These are phyloP conservation scores for Apophysomyces elegans DNA, from an alignment of 371 early-diverging fungal genomes.

Conservation along the genomic window DNA sequence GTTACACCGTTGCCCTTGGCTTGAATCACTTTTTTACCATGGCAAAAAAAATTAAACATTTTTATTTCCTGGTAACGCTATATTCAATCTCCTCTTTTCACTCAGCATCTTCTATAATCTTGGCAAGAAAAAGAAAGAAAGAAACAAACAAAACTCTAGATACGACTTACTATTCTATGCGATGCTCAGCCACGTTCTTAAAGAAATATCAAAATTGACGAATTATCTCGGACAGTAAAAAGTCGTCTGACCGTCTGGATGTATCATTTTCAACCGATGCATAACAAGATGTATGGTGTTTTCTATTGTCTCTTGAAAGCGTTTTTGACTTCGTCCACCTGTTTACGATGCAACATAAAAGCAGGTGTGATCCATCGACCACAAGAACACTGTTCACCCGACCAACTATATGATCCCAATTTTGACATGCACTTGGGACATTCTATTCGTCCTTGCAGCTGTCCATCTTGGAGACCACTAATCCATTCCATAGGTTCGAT, in stretches of 20 bases:
- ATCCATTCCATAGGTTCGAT: conserved; percentile 91
- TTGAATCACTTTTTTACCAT: too few relatives aligned
- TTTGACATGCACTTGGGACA: conserved; percentile 88
- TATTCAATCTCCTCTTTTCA: too few relatives aligned
- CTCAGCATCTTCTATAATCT: background rate
- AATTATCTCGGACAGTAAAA: background rate
- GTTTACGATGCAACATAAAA: conserved; percentile 79
- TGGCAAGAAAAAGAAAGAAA: background rate
- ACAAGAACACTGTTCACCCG: conserved; percentile 85
- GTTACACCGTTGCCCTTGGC: too few relatives aligned
- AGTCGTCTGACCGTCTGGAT: background rate
- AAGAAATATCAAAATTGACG: conserved; percentile 6
- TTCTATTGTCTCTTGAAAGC: conserved; percentile 14
- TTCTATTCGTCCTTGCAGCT: conserved; percentile 74
- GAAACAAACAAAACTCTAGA: background rate
- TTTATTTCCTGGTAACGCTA: too few relatives aligned
- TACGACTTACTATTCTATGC: background rate
- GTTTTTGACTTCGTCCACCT: conserved; percentile 66
- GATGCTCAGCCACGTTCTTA: background rate
- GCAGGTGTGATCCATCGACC: conserved; percentile 89
- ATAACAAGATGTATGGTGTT: conserved; percentile 3
- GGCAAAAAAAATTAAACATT: too few relatives aligned
- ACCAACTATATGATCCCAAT: conserved; percentile 85
- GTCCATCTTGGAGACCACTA: conserved; percentile 58
- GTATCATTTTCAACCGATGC: conserved; percentile 3